phyloP scores from a whole-genome alignment of 2,329 filamentous ascomycete genomes.

The Raffaelea albimanens region DNA sequence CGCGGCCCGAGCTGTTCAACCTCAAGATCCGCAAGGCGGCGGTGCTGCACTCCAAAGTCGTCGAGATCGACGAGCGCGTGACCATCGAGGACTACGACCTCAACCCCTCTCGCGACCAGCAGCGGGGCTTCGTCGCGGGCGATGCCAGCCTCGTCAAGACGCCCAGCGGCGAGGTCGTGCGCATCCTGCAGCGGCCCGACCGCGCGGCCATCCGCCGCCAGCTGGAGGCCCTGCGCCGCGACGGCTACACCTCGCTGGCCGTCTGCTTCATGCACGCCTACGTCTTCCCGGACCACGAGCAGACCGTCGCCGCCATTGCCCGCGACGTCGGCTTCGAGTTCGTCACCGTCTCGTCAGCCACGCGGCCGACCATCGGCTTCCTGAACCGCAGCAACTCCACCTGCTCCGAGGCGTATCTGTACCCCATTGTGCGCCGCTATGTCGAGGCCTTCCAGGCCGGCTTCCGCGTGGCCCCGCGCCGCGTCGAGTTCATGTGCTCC shows the following conservation, averaged over 20 bases:
- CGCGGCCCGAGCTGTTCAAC: constrained; percentile 82
- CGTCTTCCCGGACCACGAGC: constrained; percentile 11
- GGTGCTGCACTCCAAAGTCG: constrained; percentile 70
- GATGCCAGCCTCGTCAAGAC: constrained; percentile 44
- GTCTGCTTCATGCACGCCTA: constrained; percentile 25
- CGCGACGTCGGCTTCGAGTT: constrained; percentile 3
- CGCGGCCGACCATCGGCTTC: constrained; percentile 54
- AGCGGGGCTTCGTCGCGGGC: constrained; percentile 41
- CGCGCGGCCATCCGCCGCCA: constrained; percentile 43
- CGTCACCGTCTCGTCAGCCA: neutral
- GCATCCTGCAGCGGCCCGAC: constrained; percentile 52
- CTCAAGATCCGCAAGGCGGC: constrained; percentile 78
- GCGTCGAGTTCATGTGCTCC: constrained; percentile 59
- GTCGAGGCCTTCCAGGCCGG: constrained; percentile 47
- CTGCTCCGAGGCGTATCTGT: constrained; percentile 64
- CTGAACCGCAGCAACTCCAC: constrained; percentile 60
- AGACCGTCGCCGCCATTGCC: constrained; percentile 7
- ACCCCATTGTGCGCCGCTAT: constrained; percentile 61
- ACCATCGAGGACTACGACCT: constrained; percentile 88
- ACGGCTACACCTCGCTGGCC: constrained; percentile 35
- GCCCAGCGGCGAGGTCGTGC: constrained; percentile 58
- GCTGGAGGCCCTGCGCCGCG: constrained; percentile 49
- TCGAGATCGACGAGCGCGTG: constrained; percentile 83
- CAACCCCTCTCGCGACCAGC: constrained; percentile 56
- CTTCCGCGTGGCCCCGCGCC: constrained; percentile 42